Conservation (phyloP, 2,329 filamentous ascomycete genomes). For the Scedosporium minutisporum region DNA sequence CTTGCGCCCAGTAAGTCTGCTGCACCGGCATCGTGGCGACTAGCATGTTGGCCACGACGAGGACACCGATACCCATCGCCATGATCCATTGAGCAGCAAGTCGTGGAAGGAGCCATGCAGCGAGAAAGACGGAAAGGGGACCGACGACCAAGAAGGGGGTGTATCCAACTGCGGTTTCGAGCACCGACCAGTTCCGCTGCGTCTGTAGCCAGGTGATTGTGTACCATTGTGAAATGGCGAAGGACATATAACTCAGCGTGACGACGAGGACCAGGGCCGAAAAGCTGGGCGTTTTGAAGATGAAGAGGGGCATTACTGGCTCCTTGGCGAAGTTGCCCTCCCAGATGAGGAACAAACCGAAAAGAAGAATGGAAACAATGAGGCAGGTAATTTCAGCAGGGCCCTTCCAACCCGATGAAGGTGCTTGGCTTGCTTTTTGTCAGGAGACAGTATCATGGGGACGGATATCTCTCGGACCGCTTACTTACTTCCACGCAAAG, state of each 20-base stretch:
- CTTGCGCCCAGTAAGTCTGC: conserved; percentile 57
- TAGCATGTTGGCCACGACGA: conserved; percentile 31
- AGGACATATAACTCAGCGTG: conserved; percentile 42
- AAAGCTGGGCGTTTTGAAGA: conserved; percentile 17
- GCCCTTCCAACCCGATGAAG: conserved; percentile 46
- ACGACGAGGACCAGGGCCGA: conserved; percentile 40
- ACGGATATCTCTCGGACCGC: not conserved
- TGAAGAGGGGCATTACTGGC: conserved; percentile 49
- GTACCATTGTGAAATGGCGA: conserved; percentile 46
- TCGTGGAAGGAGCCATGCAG: conserved; percentile 30
- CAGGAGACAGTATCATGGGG: not conserved
- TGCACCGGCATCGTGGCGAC: conserved; percentile 37
- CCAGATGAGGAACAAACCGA: conserved; percentile 45
- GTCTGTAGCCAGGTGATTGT: conserved; percentile 38
- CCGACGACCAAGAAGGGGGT: conserved; percentile 34
- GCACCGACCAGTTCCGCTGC: conserved; percentile 28
- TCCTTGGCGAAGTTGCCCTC: conserved; percentile 34
- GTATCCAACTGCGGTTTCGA: conserved; percentile 34
- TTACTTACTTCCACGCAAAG: conserved; percentile 48
- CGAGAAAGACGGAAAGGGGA: conserved; percentile 32
- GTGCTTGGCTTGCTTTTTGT: conserved; percentile 33
- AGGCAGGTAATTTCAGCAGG: conserved; percentile 46
- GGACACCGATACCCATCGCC: conserved; percentile 32
- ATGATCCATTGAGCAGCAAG: conserved; percentile 32
- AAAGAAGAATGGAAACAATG: conserved; percentile 45